Conservation (phyloP, 768 basidiomycete genomes). For the Mycena crocata region DNA sequence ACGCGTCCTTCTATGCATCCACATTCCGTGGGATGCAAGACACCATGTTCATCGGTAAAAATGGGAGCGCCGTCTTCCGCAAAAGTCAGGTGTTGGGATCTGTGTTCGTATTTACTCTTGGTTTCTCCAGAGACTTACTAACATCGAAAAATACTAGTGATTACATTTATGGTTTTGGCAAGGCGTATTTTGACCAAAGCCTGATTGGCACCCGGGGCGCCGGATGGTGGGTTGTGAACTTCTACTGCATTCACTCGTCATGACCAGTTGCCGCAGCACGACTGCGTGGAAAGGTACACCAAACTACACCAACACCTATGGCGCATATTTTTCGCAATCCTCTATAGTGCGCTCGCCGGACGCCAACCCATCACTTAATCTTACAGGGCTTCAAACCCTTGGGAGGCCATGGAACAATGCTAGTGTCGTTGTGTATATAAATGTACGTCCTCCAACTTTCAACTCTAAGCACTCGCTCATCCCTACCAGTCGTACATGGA, state of each 20-base stretch:
- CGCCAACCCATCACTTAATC: conserved; percentile 27
- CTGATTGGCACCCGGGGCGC: conserved; percentile 29
- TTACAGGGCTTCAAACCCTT: conserved; percentile 30
- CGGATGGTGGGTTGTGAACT: conserved; percentile 10
- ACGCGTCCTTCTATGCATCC: conserved; percentile 60
- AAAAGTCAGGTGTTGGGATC: conserved; percentile 58
- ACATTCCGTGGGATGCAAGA: conserved; percentile 57
- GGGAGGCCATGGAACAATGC: conserved; percentile 55
- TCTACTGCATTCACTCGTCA: conserved; percentile 38
- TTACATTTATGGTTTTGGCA: conserved; percentile 54
- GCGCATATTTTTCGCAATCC: conserved; percentile 53
- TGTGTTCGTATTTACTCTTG: too few relatives aligned
- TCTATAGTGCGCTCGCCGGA: conserved; percentile 45
- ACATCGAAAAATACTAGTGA: conserved; percentile 1
- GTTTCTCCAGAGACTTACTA: too few relatives aligned
- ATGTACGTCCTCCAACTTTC: conserved; percentile 7
- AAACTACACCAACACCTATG: conserved; percentile 45
- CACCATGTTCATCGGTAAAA: conserved; percentile 57
- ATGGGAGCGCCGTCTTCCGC: conserved; percentile 51
- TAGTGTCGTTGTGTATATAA: conserved; percentile 30
- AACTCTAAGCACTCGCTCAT: neutral
- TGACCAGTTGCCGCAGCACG: conserved; percentile 46
- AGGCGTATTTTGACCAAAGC: conserved; percentile 43
- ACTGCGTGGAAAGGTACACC: conserved; percentile 57
- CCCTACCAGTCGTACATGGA: conserved; percentile 48